phyloP scores from a whole-genome alignment of 169 alveolate species.

The Sarcocystis neurona region DNA sequence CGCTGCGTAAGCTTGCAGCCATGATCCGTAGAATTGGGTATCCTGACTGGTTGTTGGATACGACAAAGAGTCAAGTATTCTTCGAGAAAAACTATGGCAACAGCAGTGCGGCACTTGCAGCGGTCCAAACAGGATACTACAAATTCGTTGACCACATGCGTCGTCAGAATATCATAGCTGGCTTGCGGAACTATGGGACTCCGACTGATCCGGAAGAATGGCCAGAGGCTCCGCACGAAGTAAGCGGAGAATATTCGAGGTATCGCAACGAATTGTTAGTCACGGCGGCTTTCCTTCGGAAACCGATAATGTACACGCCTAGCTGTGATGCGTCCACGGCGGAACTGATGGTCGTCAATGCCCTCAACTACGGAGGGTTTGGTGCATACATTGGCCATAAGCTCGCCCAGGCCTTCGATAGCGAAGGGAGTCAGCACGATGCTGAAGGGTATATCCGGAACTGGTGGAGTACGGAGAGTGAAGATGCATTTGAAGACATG shows the following conservation, averaged over 20 bases:
- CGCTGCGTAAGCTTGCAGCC: slow-evolving; percentile 23
- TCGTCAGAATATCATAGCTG: background rate
- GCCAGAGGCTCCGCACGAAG: slow-evolving; percentile 11
- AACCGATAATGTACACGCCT: slow-evolving; percentile 20
- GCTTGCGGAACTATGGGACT: background rate
- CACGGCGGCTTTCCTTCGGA: slow-evolving; percentile 26
- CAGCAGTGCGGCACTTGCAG: background rate
- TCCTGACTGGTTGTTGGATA: slow-evolving; percentile 35
- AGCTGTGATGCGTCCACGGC: background rate
- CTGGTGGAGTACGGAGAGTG: slow-evolving; percentile 24
- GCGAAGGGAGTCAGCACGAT: slow-evolving; percentile 27
- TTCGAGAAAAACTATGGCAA: slow-evolving; percentile 29
- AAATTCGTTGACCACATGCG: background rate
- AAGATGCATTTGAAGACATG: background rate
- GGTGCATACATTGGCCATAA: slow-evolving; percentile 46
- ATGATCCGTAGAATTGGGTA: slow-evolving; percentile 14
- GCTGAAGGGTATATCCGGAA: slow-evolving; percentile 14
- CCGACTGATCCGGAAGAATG: slow-evolving; percentile 19
- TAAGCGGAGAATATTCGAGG: slow-evolving; percentile 29
- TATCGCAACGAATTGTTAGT: slow-evolving; percentile 21
- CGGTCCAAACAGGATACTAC: background rate
- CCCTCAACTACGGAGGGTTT: slow-evolving; percentile 42
- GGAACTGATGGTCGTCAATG: slow-evolving; percentile 16
- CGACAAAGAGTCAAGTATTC: background rate
- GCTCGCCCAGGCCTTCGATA: slow-evolving; percentile 47